These are phyloP conservation scores for Henckelia pumila DNA, from an alignment of 257 asterid genomes.

Conservation along the genomic window DNA sequence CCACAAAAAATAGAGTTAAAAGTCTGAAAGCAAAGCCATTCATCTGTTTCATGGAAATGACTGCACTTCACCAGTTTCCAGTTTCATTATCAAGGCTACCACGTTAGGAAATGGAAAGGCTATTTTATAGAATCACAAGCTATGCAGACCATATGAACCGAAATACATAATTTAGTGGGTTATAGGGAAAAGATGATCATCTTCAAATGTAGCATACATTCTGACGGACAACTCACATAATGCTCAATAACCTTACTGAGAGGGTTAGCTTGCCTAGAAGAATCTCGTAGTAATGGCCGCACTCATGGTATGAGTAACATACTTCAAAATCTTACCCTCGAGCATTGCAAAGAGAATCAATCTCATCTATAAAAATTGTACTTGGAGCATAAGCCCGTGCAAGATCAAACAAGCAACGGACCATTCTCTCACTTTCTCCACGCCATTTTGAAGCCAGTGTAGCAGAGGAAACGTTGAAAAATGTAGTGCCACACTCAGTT, in stretches of 20 bases:
- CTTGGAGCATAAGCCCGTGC: slow-evolving; percentile 99
- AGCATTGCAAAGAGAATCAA: slow-evolving; percentile 97
- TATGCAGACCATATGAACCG: slow-evolving; percentile 9
- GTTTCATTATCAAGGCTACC: slow-evolving; percentile 8
- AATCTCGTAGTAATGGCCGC: too few species aligned
- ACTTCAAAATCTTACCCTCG: slow-evolving; percentile 64
- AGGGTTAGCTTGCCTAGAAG: too few species aligned
- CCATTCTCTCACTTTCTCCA: slow-evolving; percentile 99
- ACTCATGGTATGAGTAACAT: too few species aligned
- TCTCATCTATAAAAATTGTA: slow-evolving; percentile 97
- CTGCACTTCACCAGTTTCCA: neutral
- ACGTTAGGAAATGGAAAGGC: neutral
- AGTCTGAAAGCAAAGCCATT: neutral
- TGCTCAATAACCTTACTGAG: neutral
- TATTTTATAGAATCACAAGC: neutral
- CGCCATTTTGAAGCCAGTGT: slow-evolving; percentile 99
- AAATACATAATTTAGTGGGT: neutral
- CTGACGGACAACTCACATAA: neutral
- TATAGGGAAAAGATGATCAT: neutral
- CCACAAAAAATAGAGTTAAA: neutral
- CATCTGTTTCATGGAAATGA: neutral
- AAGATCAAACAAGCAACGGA: slow-evolving; percentile 95
- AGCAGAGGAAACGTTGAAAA: slow-evolving; percentile 97
- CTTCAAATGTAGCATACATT: neutral
- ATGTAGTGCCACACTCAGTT: slow-evolving; percentile 97